phyloP scores from a whole-genome alignment of 495 filamentous ascomycete species.

The Penicillium silybi region DNA sequence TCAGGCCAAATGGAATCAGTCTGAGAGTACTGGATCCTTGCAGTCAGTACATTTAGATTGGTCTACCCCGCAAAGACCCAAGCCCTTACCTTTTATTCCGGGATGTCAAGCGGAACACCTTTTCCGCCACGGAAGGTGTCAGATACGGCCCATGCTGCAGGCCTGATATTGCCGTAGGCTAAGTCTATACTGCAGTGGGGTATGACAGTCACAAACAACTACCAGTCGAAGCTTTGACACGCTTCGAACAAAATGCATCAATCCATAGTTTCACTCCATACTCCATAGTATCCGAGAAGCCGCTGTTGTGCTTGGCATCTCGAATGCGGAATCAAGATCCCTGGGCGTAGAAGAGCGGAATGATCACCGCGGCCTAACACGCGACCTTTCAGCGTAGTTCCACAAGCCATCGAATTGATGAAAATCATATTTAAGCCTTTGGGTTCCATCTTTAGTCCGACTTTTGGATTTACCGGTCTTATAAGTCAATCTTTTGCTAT shows the following conservation, averaged over 20 bases:
- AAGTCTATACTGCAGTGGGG: neutral
- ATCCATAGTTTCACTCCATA: neutral
- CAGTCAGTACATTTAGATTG: neutral
- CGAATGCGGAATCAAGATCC: conserved; percentile 4
- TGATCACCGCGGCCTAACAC: neutral
- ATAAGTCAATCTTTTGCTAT: neutral
- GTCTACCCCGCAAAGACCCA: neutral
- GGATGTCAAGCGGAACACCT: neutral
- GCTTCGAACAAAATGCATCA: neutral
- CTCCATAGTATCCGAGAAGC: neutral
- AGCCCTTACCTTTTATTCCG: neutral
- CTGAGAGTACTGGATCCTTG: neutral
- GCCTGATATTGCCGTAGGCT: no score
- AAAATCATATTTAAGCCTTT: neutral
- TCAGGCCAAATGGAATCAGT: neutral
- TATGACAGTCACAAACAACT: neutral
- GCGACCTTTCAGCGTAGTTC: neutral
- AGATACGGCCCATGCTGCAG: neutral
- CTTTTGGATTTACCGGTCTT: neutral
- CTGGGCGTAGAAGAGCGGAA: conserved; percentile 3
- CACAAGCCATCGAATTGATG: neutral
- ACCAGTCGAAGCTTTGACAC: neutral
- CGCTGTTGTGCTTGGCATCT: conserved; percentile 2
- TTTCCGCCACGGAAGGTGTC: neutral
- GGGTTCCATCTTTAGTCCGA: neutral